phyloP scores from a whole-genome alignment of 2,329 filamentous ascomycete genomes.

The Cordyceps tenuipes region DNA sequence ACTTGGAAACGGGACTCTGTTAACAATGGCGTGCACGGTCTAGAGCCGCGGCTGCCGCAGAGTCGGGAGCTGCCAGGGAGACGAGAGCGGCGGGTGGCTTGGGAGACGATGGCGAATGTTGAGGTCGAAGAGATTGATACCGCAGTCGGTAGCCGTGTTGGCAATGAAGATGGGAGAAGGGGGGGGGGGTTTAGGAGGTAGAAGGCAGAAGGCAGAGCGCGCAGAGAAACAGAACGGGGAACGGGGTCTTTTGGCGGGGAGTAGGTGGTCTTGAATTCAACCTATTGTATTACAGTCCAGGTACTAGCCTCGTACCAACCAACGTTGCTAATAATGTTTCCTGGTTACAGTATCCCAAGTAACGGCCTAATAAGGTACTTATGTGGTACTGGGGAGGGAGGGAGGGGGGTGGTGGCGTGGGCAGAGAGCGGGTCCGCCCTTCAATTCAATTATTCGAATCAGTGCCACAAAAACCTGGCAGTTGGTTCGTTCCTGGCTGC shows the following conservation, averaged over 20 bases:
- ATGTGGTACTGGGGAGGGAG: neutral
- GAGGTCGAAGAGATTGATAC: neutral
- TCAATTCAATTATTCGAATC: no score
- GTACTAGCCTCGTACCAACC: neutral
- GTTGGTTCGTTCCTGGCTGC: no score
- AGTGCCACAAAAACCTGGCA: no score
- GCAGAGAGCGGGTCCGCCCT: no score
- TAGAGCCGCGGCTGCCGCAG: slow-evolving; percentile 1
- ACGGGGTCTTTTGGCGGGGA: neutral
- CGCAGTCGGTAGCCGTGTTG: neutral
- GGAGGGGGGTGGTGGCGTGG: no score
- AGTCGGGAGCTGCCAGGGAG: neutral
- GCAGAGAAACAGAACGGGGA: neutral
- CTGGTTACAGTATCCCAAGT: neutral
- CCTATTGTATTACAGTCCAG: neutral
- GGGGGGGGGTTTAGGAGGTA: neutral
- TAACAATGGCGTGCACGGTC: slow-evolving; percentile 3
- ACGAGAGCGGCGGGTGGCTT: neutral
- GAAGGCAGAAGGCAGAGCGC: neutral
- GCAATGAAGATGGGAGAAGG: neutral
- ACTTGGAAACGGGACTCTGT: neutral
- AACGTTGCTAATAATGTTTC: no score
- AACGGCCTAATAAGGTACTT: neutral
- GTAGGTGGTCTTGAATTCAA: neutral
- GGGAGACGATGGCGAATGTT: neutral